phyloP scores from a whole-genome alignment of 78 protist species.

The Anaeramoeba flamelloides region DNA sequence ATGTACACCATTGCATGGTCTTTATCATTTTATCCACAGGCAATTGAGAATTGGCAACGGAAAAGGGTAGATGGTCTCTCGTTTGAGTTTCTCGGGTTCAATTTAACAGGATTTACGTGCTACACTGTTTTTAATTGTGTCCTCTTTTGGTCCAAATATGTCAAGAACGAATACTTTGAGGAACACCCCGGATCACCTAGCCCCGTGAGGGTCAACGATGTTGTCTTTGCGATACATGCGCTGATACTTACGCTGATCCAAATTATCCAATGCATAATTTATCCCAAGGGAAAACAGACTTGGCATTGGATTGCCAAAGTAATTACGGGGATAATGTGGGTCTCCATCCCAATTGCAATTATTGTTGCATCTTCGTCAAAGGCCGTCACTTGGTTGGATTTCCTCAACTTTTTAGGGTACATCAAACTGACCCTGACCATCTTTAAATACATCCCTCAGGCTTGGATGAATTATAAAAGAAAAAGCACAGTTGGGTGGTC shows the following conservation, averaged over 20 bases:
- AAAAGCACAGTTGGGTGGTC: slow-evolving; percentile 67
- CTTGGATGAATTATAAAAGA: slow-evolving; percentile 30
- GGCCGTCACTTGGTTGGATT: slow-evolving; percentile 39
- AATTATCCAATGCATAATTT: slow-evolving; percentile 42
- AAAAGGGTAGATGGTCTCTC: slow-evolving; percentile 42
- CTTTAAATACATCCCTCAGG: slow-evolving; percentile 4
- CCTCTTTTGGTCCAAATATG: slow-evolving; percentile 15
- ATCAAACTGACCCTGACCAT: slow-evolving; percentile 50
- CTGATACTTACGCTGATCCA: slow-evolving; percentile 32
- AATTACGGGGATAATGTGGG: too few relatives aligned
- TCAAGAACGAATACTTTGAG: slow-evolving; percentile 25
- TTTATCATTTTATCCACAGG: slow-evolving; percentile 67
- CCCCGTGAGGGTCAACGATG: slow-evolving; percentile 58
- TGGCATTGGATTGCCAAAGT: too few relatives aligned
- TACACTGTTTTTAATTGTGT: slow-evolving; percentile 39
- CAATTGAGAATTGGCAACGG: slow-evolving; percentile 31
- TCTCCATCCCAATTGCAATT: slow-evolving; percentile 21
- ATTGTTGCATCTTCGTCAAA: neutral
- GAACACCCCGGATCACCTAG: slow-evolving; percentile 9
- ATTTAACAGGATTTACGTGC: slow-evolving; percentile 54
- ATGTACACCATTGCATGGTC: slow-evolving; percentile 60
- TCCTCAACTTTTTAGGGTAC: slow-evolving; percentile 23
- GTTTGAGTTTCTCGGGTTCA: slow-evolving; percentile 44
- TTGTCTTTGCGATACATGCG: slow-evolving; percentile 66
- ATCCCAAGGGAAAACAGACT: too few relatives aligned